These are phyloP conservation scores for Fusarium piperis DNA, from an alignment of 2,329 filamentous ascomycete genomes.

Conservation along the genomic window DNA sequence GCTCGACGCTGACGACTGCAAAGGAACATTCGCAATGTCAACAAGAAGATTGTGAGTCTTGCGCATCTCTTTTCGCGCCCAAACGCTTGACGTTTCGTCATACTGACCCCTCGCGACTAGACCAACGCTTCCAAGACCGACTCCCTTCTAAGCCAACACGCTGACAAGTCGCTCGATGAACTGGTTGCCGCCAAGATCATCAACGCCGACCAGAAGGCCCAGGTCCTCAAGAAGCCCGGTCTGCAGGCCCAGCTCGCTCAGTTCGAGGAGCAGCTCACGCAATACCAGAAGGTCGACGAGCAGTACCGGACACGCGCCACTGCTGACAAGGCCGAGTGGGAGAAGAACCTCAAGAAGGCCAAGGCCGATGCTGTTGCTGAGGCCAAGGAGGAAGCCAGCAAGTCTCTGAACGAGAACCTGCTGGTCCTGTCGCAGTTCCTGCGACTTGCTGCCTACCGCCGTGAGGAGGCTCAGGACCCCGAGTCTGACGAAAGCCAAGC, in stretches of 20 bases:
- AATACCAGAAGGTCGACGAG: constrained; percentile 79
- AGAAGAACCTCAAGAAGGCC: constrained; percentile 66
- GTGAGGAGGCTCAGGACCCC: constrained; percentile 73
- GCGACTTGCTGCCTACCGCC: constrained; percentile 79
- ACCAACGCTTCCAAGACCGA: constrained; percentile 79
- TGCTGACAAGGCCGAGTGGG: constrained; percentile 67
- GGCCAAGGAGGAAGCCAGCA: constrained; percentile 59
- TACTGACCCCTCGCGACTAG: constrained; percentile 52
- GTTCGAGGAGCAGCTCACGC: constrained; percentile 76
- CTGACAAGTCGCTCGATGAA: constrained; percentile 76
- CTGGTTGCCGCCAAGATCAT: constrained; percentile 77
- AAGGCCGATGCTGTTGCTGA: constrained; percentile 64
- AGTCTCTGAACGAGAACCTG: constrained; percentile 71
- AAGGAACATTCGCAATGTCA: constrained; percentile 89
- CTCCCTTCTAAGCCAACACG: constrained; percentile 73
- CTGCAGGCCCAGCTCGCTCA: constrained; percentile 75
- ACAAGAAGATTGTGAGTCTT: constrained; percentile 88
- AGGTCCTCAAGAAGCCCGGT: constrained; percentile 79
- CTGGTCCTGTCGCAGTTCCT: constrained; percentile 82
- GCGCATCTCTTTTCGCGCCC: constrained; percentile 12
- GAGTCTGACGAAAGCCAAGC: constrained; percentile 78
- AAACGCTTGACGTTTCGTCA: constrained; percentile 11
- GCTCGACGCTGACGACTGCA: constrained; percentile 26
- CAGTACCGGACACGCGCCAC: constrained; percentile 72
- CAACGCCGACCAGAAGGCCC: constrained; percentile 82